phyloP scores from a whole-genome alignment of 768 basidiomycete species.

The Mycena maculata region DNA sequence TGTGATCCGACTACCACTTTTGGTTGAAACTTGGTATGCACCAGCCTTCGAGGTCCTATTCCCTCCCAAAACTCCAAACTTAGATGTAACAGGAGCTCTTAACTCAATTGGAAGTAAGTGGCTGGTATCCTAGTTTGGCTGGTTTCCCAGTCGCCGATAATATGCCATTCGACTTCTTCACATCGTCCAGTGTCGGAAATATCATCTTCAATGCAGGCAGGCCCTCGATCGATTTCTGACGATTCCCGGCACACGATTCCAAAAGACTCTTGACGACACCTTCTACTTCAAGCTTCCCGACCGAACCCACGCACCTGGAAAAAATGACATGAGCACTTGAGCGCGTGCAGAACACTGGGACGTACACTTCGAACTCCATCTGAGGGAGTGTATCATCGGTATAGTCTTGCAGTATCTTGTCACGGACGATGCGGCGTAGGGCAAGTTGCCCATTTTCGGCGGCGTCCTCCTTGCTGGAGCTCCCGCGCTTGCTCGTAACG shows the following conservation, averaged over 20 bases:
- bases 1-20: no score
- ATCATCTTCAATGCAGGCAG: constrained; percentile 7
- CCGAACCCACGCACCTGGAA: constrained; percentile 9
- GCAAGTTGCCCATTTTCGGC: not conserved
- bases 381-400: not conserved
- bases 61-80: no score
- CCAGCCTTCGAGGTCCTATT: no score
- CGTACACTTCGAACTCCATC: constrained; percentile 13
- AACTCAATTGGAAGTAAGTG: no score
- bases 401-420: not conserved
- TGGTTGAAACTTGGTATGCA: no score
- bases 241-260: constrained; percentile 14
- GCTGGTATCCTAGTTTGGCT: no score
- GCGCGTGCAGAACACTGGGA: not conserved
- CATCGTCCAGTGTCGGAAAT: constrained; percentile 4
- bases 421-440: not conserved
- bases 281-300: constrained; percentile 3
- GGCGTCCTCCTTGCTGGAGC: not conserved
- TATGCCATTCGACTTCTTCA: not conserved
- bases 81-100: no score
- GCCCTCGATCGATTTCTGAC: constrained; percentile 4
- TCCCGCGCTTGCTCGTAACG: not conserved
- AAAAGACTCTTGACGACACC: constrained; percentile 15
- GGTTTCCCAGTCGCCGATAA: no score
- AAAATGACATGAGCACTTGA: not conserved